These are phyloP conservation scores for Arthrobotrys entomopaga DNA, from an alignment of 2,329 filamentous ascomycete genomes.

Conservation along the genomic window DNA sequence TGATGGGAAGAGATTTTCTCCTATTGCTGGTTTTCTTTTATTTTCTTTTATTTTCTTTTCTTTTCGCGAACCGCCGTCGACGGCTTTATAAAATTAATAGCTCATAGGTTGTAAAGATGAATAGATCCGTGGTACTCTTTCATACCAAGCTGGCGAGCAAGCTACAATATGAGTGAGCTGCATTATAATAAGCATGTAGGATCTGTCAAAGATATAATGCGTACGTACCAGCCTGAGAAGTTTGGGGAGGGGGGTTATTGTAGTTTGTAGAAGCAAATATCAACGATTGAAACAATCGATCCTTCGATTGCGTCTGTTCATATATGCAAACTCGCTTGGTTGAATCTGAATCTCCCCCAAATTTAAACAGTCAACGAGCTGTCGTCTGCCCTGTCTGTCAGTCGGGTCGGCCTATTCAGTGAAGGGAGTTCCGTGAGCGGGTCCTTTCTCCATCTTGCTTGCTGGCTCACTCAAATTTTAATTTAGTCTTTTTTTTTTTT, in stretches of 20 bases:
- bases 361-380: not conserved
- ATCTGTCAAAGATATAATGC: slow-evolving; percentile 8
- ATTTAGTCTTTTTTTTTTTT: slow-evolving; percentile 36
- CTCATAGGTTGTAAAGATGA: slow-evolving; percentile 33
- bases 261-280: too few species aligned
- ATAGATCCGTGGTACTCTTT: slow-evolving; percentile 44
- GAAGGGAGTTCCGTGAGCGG: not conserved
- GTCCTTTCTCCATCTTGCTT: not conserved
- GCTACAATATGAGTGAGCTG: slow-evolving; percentile 25
- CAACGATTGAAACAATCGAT: too few species aligned
- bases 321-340: too few species aligned
- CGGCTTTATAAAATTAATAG: slow-evolving; percentile 37
- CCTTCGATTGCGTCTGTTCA: too few species aligned
- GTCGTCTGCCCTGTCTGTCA: slow-evolving; percentile 1
- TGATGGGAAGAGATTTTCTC: slow-evolving; percentile 28
- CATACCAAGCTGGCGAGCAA: slow-evolving; percentile 18
- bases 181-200: slow-evolving; percentile 2
- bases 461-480: slow-evolving; percentile 44
- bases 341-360: too few species aligned
- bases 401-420: not conserved
- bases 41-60: slow-evolving; percentile 17
- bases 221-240: too few species aligned
- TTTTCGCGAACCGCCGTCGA: too few species aligned
- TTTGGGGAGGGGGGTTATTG: too few species aligned
- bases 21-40: slow-evolving; percentile 22